phyloP scores from a whole-genome alignment of 1,284 basidiomycete species.

The Thecaphora thlaspeos region DNA sequence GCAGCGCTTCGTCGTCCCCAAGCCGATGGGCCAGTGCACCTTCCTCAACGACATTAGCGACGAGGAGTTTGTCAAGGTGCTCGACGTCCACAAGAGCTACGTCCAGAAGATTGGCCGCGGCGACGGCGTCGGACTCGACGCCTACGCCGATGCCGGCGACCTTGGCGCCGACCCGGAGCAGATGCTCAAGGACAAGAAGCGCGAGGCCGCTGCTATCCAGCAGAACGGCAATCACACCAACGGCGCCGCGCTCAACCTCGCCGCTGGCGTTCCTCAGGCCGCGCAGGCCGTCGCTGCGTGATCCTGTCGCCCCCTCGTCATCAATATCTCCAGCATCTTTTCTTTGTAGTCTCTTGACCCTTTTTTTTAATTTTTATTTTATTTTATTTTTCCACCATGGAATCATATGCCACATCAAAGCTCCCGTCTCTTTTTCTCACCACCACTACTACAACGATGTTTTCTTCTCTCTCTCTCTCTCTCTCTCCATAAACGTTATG shows the following conservation, averaged over 20 bases:
- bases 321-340: slow-evolving; percentile 14
- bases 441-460: too few relatives aligned
- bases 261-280: slow-evolving; percentile 1
- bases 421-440: too few relatives aligned
- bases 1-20: slow-evolving; percentile 61
- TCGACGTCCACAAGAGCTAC: slow-evolving; percentile 60
- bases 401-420: slow-evolving; percentile 6
- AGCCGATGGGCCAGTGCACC: slow-evolving; percentile 59
- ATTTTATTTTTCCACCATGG: slow-evolving; percentile 1
- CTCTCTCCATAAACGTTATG: too few relatives aligned
- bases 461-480: too few relatives aligned
- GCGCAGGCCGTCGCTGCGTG: slow-evolving; percentile 21
- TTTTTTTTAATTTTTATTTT: slow-evolving; percentile 1
- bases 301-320: neutral
- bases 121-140: slow-evolving; percentile 58
- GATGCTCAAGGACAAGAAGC: slow-evolving; percentile 38
- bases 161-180: slow-evolving; percentile 58
- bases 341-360: slow-evolving; percentile 6
- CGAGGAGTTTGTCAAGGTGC: slow-evolving; percentile 58
- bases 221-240: slow-evolving; percentile 9
- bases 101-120: slow-evolving; percentile 54
- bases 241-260: slow-evolving; percentile 2
- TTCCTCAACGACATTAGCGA: slow-evolving; percentile 61
- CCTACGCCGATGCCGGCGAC: slow-evolving; percentile 61
- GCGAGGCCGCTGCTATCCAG: slow-evolving; percentile 12